Evolutionary conservation across 257 asterid species (phyloP).

Genomic region (Solanum neorickii): DNA sequence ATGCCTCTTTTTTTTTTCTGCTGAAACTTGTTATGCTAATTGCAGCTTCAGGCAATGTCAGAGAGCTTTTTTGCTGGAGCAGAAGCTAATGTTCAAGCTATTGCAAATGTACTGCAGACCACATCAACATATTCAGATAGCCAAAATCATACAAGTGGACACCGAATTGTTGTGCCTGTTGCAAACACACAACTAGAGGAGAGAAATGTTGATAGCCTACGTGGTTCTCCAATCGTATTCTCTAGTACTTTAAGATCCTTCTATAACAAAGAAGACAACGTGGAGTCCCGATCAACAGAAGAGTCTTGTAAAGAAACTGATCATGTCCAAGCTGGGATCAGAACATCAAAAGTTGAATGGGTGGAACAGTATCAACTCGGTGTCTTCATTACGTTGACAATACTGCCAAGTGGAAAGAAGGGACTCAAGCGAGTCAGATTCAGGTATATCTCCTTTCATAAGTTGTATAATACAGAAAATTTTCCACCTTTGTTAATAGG

Average conservation of each 20-base stretch:
- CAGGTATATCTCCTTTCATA: conserved; percentile 20
- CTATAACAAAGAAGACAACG: conserved; percentile 2
- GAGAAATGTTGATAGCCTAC: conserved; percentile 4
- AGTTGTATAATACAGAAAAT: neutral
- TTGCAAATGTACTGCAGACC: conserved; percentile 2
- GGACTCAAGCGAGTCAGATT: conserved; percentile 34
- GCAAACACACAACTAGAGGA: conserved; percentile 6
- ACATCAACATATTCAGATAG: conserved; percentile 1
- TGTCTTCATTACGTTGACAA: conserved; percentile 22
- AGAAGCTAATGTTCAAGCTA: conserved; percentile 6
- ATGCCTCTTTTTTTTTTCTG: neutral
- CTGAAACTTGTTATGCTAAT: neutral
- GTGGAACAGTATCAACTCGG: conserved; percentile 38
- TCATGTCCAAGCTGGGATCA: neutral
- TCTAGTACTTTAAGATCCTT: conserved; percentile 16
- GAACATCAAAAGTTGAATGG: conserved; percentile 20
- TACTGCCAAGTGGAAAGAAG: conserved; percentile 18
- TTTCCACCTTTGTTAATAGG: neutral
- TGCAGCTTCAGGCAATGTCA: conserved; percentile 29
- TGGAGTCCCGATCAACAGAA: conserved; percentile 6
- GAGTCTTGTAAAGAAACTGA: conserved; percentile 7
- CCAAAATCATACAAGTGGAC: neutral
- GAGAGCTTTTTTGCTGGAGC: conserved; percentile 8
- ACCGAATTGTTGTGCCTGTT: neutral
- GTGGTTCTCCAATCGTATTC: conserved; percentile 25